Conservation (phyloP, 2,329 filamentous ascomycete species). For the Alternaria viburni region DNA sequence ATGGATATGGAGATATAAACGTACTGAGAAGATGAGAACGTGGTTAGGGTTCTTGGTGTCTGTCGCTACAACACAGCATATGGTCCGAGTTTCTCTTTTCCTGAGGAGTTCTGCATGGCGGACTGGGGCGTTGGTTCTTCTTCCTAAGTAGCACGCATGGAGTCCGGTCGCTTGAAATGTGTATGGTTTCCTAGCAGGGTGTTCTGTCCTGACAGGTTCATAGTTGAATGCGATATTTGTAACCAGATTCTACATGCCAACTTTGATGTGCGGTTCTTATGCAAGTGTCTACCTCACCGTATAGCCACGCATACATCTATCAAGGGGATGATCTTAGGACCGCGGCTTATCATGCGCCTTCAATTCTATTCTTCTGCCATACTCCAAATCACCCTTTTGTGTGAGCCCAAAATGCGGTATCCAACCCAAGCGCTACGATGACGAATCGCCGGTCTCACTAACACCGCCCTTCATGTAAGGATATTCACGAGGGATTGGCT, state of each 20-base stretch:
- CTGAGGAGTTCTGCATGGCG: neutral
- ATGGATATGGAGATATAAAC: slow-evolving; percentile 81
- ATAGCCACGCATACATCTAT: neutral
- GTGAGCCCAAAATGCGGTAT: neutral
- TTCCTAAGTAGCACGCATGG: neutral
- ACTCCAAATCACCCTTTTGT: neutral
- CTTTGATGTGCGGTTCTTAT: neutral
- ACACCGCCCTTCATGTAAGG: neutral
- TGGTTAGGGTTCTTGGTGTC: neutral
- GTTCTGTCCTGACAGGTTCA: neutral
- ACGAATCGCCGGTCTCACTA: neutral
- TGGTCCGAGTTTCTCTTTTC: neutral
- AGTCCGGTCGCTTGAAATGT: slow-evolving; percentile 6
- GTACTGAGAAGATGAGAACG: neutral
- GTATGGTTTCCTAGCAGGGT: slow-evolving; percentile 1
- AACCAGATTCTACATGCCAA: neutral
- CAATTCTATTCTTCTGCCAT: neutral
- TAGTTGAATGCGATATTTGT: slow-evolving; percentile 1
- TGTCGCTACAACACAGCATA: slow-evolving; percentile 1
- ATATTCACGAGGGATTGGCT: neutral
- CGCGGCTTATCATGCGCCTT: neutral
- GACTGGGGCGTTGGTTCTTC: neutral
- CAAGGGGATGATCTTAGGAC: neutral
- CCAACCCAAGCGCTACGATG: neutral
- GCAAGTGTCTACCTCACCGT: too few species aligned